Evolutionary conservation across 2,329 filamentous ascomycete species (phyloP), one percentile per base, ranked within the genome.

Genomic region (Akanthomyces dipterigenus): DNA sequence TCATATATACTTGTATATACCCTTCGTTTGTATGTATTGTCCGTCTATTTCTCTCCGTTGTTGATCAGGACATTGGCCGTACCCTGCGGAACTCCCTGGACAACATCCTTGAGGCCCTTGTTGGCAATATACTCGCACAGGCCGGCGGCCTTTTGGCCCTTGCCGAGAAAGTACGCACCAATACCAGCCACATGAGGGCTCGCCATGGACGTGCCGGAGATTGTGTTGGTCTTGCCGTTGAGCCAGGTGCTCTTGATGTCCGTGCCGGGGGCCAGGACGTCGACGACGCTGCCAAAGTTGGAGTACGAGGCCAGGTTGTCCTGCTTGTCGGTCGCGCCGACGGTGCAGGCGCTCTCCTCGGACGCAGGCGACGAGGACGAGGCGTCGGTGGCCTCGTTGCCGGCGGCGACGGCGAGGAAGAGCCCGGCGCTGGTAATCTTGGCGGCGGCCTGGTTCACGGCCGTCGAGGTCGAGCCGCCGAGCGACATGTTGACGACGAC

Each of bases 161-260:
- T 71, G 40, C 82, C 80, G 28, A 82, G 76, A 57, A 88, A 71
- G 71, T 88, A 88, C 20, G 83, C 84, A 9, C 81, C 84, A 1
- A 88, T 73, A 38, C 86, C 86, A 51, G 82, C 80, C 49, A 88
- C 78, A 69, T 88, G 85, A 1, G 85, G 86, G 4, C 80, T 78
- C 20, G 85, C 83, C 83, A 86, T 86, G 43, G 78, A 78, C 58
- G 80, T 81, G 61, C 79, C 80, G 64, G 75, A 78, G 55, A 81
- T 70, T 22, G 70, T 77, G 64, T 79, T 70, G 31, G 31, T 34
- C 31, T 34, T 7, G 31, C 31, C 31, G 31, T 9, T 9, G 7
- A 34, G 31, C 31, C 31, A 34, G 31, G 31, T 34, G 8, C 31
- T 34, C 31, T 34, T 34, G 31, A 34, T 34, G 7, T 34, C 31